These are phyloP conservation scores for Epicoccum sorghinum DNA, from an alignment of 2,329 filamentous ascomycete species.

Conservation along the genomic window DNA sequence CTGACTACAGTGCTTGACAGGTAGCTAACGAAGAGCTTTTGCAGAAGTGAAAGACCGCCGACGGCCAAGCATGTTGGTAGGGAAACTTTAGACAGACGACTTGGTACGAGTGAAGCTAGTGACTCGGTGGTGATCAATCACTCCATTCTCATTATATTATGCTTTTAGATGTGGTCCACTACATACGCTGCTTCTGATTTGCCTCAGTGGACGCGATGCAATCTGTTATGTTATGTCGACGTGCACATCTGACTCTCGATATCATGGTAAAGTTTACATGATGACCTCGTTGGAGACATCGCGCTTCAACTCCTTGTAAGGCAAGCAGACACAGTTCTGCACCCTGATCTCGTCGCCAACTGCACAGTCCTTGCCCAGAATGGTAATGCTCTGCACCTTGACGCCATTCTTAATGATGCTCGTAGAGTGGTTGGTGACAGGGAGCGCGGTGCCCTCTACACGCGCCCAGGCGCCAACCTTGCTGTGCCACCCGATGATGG, in stretches of 20 bases:
- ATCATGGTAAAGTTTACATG: slow-evolving; percentile 65
- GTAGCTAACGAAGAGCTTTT: too few relatives aligned
- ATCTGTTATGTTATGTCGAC: too few relatives aligned
- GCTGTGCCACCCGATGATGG: slow-evolving; percentile 96
- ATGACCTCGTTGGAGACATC: slow-evolving; percentile 87
- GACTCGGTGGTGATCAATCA: not conserved
- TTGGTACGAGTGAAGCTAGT: too few relatives aligned
- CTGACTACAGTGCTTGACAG: too few relatives aligned
- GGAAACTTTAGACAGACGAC: too few relatives aligned
- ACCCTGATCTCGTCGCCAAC: slow-evolving; percentile 94
- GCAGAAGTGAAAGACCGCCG: too few relatives aligned
- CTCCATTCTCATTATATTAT: not conserved
- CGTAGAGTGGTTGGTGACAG: slow-evolving; percentile 85
- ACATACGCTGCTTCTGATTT: not conserved
- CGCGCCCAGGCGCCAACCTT: slow-evolving; percentile 97
- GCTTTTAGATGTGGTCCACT: not conserved
- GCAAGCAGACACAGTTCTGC: slow-evolving; percentile 97
- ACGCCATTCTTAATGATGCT: slow-evolving; percentile 97
- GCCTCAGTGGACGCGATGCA: too few relatives aligned
- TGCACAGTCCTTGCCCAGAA: slow-evolving; percentile 92
- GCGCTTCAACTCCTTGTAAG: slow-evolving; percentile 97
- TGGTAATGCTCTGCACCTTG: slow-evolving; percentile 98
- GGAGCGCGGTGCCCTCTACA: slow-evolving; percentile 92
- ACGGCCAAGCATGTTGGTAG: too few relatives aligned
- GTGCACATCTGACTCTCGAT: too few relatives aligned